Evolutionary conservation across 257 asterid genomes (phyloP), one percentile per base, ranked within the genome.

Genomic region (Nicotiana benthamiana): DNA sequence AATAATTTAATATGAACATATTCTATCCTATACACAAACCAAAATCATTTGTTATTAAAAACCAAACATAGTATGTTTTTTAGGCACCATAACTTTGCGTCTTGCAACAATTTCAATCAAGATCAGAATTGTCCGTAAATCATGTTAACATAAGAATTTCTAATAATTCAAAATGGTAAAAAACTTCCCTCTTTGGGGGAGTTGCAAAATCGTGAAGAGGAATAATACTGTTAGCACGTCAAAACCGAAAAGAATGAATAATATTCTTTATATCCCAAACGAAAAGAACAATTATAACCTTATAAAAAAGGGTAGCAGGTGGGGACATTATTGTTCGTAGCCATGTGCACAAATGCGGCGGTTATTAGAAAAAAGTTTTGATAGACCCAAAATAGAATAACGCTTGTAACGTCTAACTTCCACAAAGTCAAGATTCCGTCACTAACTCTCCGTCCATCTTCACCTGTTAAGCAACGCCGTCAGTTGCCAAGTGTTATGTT

Each of bases 291-390:
- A 78, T 61, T 9, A 17, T 63, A 18, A 6, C 6, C 11, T 70
- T 43, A 34, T 1, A 68, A 46, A 82, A 43, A 26, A 83, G 3
- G 62, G 72, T 10, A 77, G 83, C 60, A 59, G 87, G 70, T 82
- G 81, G 80, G 86, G 87, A 87, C 87, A 84, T 62, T 28, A 24
- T 85, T 16, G 78, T 64, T 59, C 57, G 80, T 61, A 84, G 85
- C 84, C 92, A 87, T 86, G 92, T 87, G 92, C 88, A 18, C 4
- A 0, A 67, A 86, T 75, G 86, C 81, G 86, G 85, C 83, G 83
- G 83, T 87, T 81, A 75, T 70, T 85, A 80, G 68, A 63, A 81
- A 79, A 83, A 79, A 28, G 61, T 18, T 48, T 22, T 79, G 36
- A 76, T 63, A 36, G 83, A 34, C 63, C 79, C 62, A 77, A 72